A percentile compares a stretch with the other conserved stretches of the same genome.
These are phyloP conservation scores for Eucalyptus tenuipes DNA, from an alignment of 345 rosid genomes.

Conservation along the genomic window DNA sequence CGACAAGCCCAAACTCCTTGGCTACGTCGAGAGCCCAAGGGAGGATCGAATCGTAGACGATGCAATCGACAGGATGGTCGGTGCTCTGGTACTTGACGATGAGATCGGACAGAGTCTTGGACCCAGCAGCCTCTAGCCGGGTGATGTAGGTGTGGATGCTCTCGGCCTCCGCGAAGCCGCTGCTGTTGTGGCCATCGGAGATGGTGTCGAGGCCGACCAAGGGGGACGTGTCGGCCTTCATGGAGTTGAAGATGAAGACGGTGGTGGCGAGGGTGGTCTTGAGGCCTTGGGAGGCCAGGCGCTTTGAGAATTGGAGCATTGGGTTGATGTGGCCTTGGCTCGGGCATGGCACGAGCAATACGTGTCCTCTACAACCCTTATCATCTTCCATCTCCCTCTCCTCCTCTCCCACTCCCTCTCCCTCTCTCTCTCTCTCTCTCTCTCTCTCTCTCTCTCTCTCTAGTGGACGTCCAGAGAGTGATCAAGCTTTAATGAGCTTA, in stretches of 20 bases:
- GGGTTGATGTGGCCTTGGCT: slow-evolving; percentile 43
- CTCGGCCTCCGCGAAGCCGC: slow-evolving; percentile 5
- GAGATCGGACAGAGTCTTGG: slow-evolving; percentile 30
- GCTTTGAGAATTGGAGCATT: slow-evolving; percentile 30
- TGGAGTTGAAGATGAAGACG: slow-evolving; percentile 14
- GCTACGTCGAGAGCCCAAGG: slow-evolving; percentile 66
- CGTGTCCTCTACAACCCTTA: background rate
- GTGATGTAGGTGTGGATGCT: slow-evolving; percentile 16
- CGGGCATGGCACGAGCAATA: slow-evolving; percentile 16
- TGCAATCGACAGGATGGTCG: slow-evolving; percentile 23
- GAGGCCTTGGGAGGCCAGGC: slow-evolving; percentile 27
- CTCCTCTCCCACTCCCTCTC: background rate
- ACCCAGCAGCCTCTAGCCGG: slow-evolving; percentile 21
- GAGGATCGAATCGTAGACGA: slow-evolving; percentile 52
- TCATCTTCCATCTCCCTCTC: background rate
- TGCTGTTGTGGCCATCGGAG: slow-evolving; percentile 28
- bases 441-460: too few species aligned
- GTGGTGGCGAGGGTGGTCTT: slow-evolving; percentile 21
- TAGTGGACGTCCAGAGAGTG: background rate
- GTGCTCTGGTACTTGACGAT: slow-evolving; percentile 15
- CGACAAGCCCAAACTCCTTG: slow-evolving; percentile 28
- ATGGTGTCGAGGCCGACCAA: slow-evolving; percentile 13
- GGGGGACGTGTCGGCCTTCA: background rate
- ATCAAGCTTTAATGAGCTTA: background rate
- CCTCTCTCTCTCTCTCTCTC: background rate